These are phyloP conservation scores for Glebionis coronaria DNA, from an alignment of 129 eudicot genomes.

Conservation along the genomic window DNA sequence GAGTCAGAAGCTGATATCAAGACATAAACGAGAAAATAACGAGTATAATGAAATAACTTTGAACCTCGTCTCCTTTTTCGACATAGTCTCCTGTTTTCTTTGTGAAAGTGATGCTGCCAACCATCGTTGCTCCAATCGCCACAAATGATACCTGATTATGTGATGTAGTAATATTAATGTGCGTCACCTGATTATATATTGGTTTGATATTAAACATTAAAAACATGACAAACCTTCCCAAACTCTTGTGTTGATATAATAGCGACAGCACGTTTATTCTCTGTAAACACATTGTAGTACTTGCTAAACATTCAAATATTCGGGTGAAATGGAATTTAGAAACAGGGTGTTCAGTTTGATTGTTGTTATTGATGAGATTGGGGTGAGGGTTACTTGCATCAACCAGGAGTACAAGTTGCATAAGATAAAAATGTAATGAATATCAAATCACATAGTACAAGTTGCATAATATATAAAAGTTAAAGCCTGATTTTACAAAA, in stretches of 20 bases:
- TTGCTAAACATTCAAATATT: too few species aligned
- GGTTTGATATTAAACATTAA: neutral
- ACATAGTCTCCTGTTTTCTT: conserved; percentile 72
- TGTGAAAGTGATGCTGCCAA: conserved; percentile 85
- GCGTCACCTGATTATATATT: too few species aligned
- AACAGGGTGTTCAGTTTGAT: too few species aligned
- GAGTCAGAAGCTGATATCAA: neutral
- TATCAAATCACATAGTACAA: too few species aligned
- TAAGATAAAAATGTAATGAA: too few species aligned
- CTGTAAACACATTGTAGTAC: conserved; percentile 90
- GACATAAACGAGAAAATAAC: conserved; percentile 6
- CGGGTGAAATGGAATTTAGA: too few species aligned
- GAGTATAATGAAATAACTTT: neutral
- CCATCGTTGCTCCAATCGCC: conserved; percentile 99
- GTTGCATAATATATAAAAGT: too few species aligned
- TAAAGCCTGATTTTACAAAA: too few species aligned
- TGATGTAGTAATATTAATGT: neutral
- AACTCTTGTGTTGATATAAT: conserved; percentile 74
- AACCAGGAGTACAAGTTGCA: too few species aligned
- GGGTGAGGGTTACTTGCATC: too few species aligned
- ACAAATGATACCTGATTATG: conserved; percentile 82
- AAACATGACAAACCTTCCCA: conserved; percentile 81
- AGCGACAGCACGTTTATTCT: conserved; percentile 75
- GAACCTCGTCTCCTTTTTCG: conserved; percentile 92
- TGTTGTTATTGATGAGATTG: too few species aligned